Conservation (phyloP, 2,329 filamentous ascomycete genomes). For the Alternaria novae-zelandiae region DNA sequence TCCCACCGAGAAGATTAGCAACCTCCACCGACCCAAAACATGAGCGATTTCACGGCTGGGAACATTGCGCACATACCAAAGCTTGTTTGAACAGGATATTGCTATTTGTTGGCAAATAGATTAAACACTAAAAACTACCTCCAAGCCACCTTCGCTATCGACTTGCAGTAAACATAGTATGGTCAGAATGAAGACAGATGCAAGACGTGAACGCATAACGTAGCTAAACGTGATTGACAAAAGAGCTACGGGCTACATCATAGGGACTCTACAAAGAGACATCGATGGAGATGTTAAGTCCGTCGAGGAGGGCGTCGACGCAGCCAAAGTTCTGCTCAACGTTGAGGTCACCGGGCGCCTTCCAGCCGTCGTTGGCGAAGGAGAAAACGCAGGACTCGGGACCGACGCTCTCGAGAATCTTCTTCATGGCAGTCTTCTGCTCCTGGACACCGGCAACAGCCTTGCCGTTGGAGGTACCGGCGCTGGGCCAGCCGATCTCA, state of each 20-base stretch:
- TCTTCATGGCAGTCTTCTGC: constrained; percentile 75
- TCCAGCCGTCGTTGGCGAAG: constrained; percentile 82
- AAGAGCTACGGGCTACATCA: constrained; percentile 4
- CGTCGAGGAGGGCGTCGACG: constrained; percentile 53
- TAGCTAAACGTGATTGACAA: constrained; percentile 9
- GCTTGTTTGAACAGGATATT: neutral
- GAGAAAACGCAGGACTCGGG: constrained; percentile 80
- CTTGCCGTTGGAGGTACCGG: constrained; percentile 71
- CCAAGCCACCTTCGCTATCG: constrained; percentile 15
- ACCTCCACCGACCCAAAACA: neutral
- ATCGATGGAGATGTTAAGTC: neutral
- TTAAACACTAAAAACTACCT: constrained; percentile 21
- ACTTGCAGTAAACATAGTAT: constrained; percentile 5
- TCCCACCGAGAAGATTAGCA: neutral
- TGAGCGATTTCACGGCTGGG: neutral
- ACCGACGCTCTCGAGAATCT: constrained; percentile 71
- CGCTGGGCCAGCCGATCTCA: constrained; percentile 88
- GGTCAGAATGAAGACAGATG: neutral
- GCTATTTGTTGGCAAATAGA: constrained; percentile 3
- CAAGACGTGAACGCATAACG: neutral
- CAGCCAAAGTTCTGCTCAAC: constrained; percentile 87
- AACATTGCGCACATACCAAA: neutral
- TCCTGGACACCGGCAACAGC: constrained; percentile 71
- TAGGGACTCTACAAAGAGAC: constrained; percentile 5
- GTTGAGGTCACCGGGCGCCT: constrained; percentile 69